Evolutionary conservation across 495 filamentous ascomycete genomes (phyloP).

Genomic region (Cairneyella variabilis): DNA sequence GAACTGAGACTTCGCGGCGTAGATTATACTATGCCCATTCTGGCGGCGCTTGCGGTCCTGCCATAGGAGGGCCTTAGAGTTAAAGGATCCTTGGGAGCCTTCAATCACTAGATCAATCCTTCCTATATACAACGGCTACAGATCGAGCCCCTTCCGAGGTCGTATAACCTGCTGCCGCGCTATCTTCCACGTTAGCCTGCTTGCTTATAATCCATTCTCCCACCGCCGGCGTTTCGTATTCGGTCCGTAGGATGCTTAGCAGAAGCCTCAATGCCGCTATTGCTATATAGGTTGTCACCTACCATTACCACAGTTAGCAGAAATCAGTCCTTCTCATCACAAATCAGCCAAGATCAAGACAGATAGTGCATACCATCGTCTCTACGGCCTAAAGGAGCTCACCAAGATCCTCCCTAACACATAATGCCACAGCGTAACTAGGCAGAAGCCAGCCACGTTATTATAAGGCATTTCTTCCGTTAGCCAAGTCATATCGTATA

Average conservation of each 20-base stretch:
- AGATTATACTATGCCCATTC: constrained; percentile 14
- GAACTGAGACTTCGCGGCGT: constrained; percentile 12
- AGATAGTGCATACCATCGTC: background rate
- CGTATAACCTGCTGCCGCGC: constrained; percentile 8
- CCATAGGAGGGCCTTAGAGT: constrained; percentile 11
- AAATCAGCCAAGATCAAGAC: constrained; percentile 15
- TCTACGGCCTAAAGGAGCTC: constrained; percentile 2
- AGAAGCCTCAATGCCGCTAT: constrained; percentile 18
- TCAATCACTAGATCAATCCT: constrained; percentile 15
- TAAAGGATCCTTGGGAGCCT: constrained; percentile 9
- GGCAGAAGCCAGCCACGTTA: constrained; percentile 8
- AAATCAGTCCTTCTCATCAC: constrained; percentile 16
- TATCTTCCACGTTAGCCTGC: constrained; percentile 12
- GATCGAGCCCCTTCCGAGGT: constrained; percentile 19
- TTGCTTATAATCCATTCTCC: constrained; percentile 16
- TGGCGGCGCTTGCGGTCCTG: constrained; percentile 4
- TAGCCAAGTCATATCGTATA: constrained; percentile 7
- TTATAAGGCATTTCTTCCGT: constrained; percentile 14
- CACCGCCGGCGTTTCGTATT: constrained; percentile 17
- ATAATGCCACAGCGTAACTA: constrained; percentile 8
- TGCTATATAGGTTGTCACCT: constrained; percentile 15
- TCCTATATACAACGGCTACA: constrained; percentile 16
- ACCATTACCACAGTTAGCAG: constrained; percentile 3
- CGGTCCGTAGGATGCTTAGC: constrained; percentile 14
- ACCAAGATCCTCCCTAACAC: constrained; percentile 13